Evolutionary conservation across 345 rosid genomes (phyloP).

Genomic region (Sisymbrium irio): DNA sequence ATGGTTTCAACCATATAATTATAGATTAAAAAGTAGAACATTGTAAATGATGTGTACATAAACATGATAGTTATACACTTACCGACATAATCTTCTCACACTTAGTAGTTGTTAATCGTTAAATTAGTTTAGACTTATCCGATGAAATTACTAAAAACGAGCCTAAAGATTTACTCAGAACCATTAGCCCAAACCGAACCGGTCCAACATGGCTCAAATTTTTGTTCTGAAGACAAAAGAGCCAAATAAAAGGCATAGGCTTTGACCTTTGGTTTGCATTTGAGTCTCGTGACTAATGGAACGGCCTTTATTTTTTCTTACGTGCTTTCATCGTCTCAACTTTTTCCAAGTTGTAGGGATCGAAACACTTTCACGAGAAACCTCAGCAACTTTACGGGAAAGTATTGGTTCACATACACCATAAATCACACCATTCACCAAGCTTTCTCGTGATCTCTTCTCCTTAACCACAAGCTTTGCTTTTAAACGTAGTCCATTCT

Average conservation of each 20-base stretch:
- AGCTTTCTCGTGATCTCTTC: conserved; percentile 30
- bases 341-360: conserved; percentile 36
- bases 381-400: conserved; percentile 28
- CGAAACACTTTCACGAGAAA: conserved; percentile 34
- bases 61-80: neutral
- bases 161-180: neutral
- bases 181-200: neutral
- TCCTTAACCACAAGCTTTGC: conserved; percentile 23
- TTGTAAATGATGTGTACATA: neutral
- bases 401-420: conserved; percentile 19
- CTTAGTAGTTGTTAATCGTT: neutral
- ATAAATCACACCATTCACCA: conserved; percentile 18
- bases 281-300: conserved; percentile 29
- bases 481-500: neutral
- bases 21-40: neutral
- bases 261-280: conserved; percentile 15
- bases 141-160: neutral
- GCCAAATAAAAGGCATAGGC: neutral
- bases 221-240: neutral
- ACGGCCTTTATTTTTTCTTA: neutral
- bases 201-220: neutral
- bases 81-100: neutral
- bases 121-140: neutral
- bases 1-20: neutral
- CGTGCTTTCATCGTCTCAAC: conserved; percentile 13